Conservation (phyloP, 257 asterid species). For the Petrea volubilis region DNA sequence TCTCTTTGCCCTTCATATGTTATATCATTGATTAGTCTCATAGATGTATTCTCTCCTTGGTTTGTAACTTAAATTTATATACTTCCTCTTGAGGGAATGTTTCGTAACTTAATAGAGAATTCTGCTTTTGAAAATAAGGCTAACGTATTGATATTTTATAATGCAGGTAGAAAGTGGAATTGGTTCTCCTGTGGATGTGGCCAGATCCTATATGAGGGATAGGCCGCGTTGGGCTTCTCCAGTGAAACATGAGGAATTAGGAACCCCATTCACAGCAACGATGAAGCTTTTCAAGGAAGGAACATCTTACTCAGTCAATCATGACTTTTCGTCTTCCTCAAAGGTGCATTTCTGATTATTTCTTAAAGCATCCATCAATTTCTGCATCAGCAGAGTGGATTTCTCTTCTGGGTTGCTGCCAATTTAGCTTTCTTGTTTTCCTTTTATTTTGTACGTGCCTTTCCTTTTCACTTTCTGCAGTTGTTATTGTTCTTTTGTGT, state of each 20-base stretch:
- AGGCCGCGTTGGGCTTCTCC: conserved; percentile 84
- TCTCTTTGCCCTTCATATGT: not conserved
- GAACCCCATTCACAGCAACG: conserved; percentile 50
- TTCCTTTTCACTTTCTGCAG: conserved; percentile 3
- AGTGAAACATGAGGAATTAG: conserved; percentile 38
- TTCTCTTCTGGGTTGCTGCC: conserved; percentile 6
- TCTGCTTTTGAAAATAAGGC: conserved; percentile 21
- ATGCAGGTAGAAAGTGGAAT: conserved; percentile 55
- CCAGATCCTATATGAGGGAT: conserved; percentile 69
- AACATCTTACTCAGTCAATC: conserved; percentile 45
- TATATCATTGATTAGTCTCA: not conserved
- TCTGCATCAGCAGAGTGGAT: conserved; percentile 16
- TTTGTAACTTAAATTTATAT: not conserved
- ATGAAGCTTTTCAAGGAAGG: conserved; percentile 52
- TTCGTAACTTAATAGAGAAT: conserved; percentile 15
- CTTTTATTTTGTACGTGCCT: not conserved
- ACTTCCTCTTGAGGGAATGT: conserved; percentile 1
- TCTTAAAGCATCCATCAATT: conserved; percentile 3
- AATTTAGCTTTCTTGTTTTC: not conserved
- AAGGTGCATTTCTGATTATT: conserved; percentile 46
- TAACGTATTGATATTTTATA: conserved; percentile 16
- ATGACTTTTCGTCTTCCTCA: conserved; percentile 45
- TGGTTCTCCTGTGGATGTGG: conserved; percentile 78
- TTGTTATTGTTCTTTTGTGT: conserved; percentile 39
- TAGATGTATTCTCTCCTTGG: not conserved